Base-by-base conservation (phyloP, 768 basidiomycete species). In the Ramaria sp. region DNA sequence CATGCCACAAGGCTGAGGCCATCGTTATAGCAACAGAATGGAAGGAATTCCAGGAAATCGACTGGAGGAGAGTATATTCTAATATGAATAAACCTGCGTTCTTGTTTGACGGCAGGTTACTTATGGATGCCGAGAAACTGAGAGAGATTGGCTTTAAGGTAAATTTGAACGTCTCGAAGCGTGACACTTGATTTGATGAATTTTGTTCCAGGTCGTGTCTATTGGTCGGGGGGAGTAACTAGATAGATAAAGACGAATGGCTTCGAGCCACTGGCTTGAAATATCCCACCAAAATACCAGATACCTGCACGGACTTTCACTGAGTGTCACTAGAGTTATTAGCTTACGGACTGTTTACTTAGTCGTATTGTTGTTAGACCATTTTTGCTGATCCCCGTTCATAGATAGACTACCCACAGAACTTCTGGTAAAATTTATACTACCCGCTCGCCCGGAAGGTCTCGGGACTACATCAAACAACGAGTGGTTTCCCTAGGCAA, bases 1-100 rank as follows among this genome's bases (percentile, higher is more conserved):
- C 95, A 4, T 93, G 90, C 73, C 80, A 78, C 66, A 73, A 83
- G 57, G 83, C 89, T 42, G 96, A 97, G 67, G 95, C 92, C 3
- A 81, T 99, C 59, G 89, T 98, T 47, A 84, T 99, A 61, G 91
- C 90, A 25, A 99, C 96, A 2, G 95, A 95, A 70, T 96, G 93
- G 95, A 89, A 85, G 67, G 94, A 97, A 70, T 99, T 99, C 80
- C 78, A 78, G 64, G 78, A 84, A 37, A 87, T 99, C 60, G 83
- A 94, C 70, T 99, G 96, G 96, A 67, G 79, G 61, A 71, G 72
- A 34, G 86, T 97, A 39, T 96, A 97, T 71, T 67, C 72, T 49
- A 70, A 75, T 63, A 97, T 97, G 91, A 88, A 85, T 64, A 96
- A 98, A 76, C 96, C 96, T n/a, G 95, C 96, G 4, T 98, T 96